Conservation (phyloP, 2,329 filamentous ascomycete species). For the Hypoxylon sp. region DNA sequence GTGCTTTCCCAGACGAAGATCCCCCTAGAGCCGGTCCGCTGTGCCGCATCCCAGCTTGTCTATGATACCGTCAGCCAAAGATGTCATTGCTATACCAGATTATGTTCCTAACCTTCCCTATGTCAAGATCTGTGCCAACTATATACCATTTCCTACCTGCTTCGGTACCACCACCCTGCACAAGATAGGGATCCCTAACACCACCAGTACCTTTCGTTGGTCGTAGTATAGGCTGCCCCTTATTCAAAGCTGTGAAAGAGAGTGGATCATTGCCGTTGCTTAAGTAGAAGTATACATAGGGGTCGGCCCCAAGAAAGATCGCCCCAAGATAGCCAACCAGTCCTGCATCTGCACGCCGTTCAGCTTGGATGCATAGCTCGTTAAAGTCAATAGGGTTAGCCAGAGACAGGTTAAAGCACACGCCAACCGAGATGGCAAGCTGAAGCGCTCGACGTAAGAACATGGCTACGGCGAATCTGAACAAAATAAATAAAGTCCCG, state of each 20-base stretch:
- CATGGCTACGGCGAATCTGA: slow-evolving; percentile 27
- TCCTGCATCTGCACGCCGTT: slow-evolving; percentile 54
- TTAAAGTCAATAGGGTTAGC: slow-evolving; percentile 45
- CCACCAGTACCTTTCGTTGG: slow-evolving; percentile 66
- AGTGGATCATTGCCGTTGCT: slow-evolving; percentile 65
- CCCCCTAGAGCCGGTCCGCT: slow-evolving; percentile 63
- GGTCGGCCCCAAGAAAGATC: slow-evolving; percentile 67
- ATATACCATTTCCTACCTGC: slow-evolving; percentile 68
- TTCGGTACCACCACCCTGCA: slow-evolving; percentile 61
- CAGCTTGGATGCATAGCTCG: slow-evolving; percentile 41
- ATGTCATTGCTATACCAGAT: no score
- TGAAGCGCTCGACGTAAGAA: slow-evolving; percentile 28
- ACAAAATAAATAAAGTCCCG: slow-evolving; percentile 22
- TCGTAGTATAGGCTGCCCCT: slow-evolving; percentile 61
- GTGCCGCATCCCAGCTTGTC: slow-evolving; percentile 66
- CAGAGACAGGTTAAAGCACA: slow-evolving; percentile 25
- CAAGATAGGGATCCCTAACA: slow-evolving; percentile 65
- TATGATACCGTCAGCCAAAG: slow-evolving; percentile 43
- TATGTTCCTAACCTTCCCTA: slow-evolving; percentile 55
- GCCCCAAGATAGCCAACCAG: slow-evolving; percentile 66
- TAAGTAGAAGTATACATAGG: slow-evolving; percentile 67
- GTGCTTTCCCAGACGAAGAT: slow-evolving; percentile 69
- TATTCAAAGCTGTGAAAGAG: slow-evolving; percentile 64
- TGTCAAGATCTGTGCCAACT: slow-evolving; percentile 67
- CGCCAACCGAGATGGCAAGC: slow-evolving; percentile 34